Evolutionary conservation across 192 early-diverging fungal species (phyloP).

Genomic region (Rhizophagus clarus): DNA sequence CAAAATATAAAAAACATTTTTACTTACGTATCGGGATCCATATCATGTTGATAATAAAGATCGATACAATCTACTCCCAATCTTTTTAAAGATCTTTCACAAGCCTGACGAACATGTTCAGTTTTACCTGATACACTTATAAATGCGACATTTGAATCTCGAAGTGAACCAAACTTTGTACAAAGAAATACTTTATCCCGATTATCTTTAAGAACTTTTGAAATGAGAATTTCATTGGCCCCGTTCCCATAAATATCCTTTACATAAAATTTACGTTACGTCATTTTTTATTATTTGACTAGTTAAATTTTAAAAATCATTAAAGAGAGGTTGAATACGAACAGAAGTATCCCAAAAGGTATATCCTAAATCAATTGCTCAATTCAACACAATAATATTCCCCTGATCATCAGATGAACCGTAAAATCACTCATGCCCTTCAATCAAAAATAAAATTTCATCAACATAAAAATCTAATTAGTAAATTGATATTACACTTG

Average conservation of each 20-base stretch:
- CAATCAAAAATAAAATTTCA: background rate
- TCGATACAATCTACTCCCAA: slow-evolving; percentile 62
- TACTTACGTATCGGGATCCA: slow-evolving; percentile 52
- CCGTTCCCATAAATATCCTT: slow-evolving; percentile 56
- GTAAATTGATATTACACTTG: too few species aligned
- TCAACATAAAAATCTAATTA: too few species aligned
- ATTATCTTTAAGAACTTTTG: slow-evolving; percentile 49
- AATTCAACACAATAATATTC: slow-evolving; percentile 47
- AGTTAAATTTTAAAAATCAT: too few species aligned
- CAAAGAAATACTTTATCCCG: slow-evolving; percentile 59
- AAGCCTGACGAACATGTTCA: slow-evolving; percentile 51
- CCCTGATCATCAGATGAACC: slow-evolving; percentile 38
- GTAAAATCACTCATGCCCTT: slow-evolving; percentile 36
- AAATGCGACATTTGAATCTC: slow-evolving; percentile 37
- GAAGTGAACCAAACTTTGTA: slow-evolving; percentile 62
- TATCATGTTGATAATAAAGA: slow-evolving; percentile 65
- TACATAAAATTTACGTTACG: too few species aligned
- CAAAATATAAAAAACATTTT: slow-evolving; percentile 28
- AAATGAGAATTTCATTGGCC: slow-evolving; percentile 59
- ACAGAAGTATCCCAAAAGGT: slow-evolving; percentile 61
- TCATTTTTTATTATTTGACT: too few species aligned
- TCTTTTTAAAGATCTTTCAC: slow-evolving; percentile 48
- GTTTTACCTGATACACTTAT: slow-evolving; percentile 46
- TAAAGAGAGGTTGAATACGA: too few species aligned
- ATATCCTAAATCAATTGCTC: slow-evolving; percentile 56